Percentiles rank a stretch among this genome's conserved stretches.
phyloP scores from a whole-genome alignment of 1,284 basidiomycete species.

The Cryptococcus maquisensis region DNA sequence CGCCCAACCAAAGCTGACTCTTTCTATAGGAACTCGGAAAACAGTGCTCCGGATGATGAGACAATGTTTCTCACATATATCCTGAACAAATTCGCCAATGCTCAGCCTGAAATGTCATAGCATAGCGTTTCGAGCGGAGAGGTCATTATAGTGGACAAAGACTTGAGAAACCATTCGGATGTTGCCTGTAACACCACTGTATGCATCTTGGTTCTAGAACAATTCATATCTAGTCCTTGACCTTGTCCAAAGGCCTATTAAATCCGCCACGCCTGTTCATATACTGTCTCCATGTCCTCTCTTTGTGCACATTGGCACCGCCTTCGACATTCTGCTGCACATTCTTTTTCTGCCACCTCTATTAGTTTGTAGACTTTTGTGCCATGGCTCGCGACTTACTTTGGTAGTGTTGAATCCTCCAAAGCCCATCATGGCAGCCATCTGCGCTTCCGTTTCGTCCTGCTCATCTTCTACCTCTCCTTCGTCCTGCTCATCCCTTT shows the following conservation, averaged over 20 bases:
- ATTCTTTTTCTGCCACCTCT: constrained; percentile 61
- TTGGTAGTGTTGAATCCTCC: constrained; percentile 84
- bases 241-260: constrained; percentile 77
- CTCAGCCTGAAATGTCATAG: constrained; percentile 35
- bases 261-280: constrained; percentile 77
- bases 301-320: constrained; percentile 70
- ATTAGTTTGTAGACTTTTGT: neutral
- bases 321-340: constrained; percentile 59
- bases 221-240: constrained; percentile 51
- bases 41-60: constrained; percentile 17
- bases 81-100: constrained; percentile 45
- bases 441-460: constrained; percentile 60
- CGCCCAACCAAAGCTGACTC: constrained; percentile 1
- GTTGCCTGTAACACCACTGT: neutral
- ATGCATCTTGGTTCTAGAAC: neutral
- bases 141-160: neutral
- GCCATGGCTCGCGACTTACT: constrained; percentile 52
- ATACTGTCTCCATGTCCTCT: constrained; percentile 84
- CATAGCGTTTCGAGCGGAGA: neutral
- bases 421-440: constrained; percentile 90
- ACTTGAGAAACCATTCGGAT: neutral
- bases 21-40: constrained; percentile 12
- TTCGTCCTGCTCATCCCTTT: constrained; percentile 16
- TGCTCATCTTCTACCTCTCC: constrained; percentile 56
- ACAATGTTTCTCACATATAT: constrained; percentile 37